phyloP scores from a whole-genome alignment of 345 rosid species.

The Corymbia maculata region DNA sequence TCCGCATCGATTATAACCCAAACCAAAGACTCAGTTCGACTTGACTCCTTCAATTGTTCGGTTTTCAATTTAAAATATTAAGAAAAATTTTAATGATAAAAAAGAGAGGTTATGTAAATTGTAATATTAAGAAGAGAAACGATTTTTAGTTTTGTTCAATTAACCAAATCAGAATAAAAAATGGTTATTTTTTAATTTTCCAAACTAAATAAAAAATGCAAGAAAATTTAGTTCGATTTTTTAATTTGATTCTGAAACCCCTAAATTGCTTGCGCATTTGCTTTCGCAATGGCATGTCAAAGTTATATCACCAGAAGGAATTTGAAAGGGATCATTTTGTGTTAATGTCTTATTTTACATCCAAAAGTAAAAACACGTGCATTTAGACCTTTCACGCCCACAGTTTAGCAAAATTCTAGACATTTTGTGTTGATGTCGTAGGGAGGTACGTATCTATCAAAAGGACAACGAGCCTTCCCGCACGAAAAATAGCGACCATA shows the following conservation, averaged over 20 bases:
- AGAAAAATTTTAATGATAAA: too few relatives aligned
- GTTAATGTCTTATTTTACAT: background rate
- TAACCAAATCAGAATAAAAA: too few relatives aligned
- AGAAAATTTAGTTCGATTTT: too few relatives aligned
- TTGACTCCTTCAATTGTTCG: background rate
- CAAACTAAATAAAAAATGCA: too few relatives aligned
- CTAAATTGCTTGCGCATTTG: background rate
- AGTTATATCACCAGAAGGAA: background rate
- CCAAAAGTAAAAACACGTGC: background rate
- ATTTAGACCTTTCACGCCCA: background rate
- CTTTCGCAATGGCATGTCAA: background rate
- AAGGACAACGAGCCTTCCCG: background rate
- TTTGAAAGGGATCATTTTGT: background rate
- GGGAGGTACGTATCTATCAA: background rate
- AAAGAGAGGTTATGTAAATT: background rate
- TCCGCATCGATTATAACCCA: too few relatives aligned
- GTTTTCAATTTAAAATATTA: background rate
- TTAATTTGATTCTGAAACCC: background rate
- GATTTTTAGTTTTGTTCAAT: too few relatives aligned
- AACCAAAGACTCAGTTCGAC: background rate
- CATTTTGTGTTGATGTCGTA: background rate
- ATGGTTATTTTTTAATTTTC: background rate
- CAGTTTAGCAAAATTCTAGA: background rate
- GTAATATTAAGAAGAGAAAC: background rate
- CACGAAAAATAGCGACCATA: background rate